Base-by-base conservation (phyloP, 2,329 filamentous ascomycete species). In the Plenodomus tracheiphilus region DNA sequence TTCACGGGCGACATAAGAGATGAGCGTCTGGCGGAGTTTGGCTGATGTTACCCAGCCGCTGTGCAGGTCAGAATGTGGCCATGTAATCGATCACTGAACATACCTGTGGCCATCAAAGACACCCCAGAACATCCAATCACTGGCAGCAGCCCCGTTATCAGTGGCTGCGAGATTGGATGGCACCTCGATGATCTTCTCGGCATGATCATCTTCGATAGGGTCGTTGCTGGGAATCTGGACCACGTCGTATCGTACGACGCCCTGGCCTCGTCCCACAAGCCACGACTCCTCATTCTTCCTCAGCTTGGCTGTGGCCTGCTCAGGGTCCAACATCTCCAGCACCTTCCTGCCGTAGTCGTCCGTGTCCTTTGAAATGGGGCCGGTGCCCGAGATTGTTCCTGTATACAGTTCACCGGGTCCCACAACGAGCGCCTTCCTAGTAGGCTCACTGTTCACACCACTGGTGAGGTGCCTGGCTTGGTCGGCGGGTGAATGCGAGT, bases 41-140 rank as follows among this genome's bases (percentile, higher is more conserved):
- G 94, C 94, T 34, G 94, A 97, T 6, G 94, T 99, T 4, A 94
- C 97, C 94, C 94, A 99, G 61, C 94, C 94, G 39, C 91, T 95
- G 61, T 47, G 13, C 20, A 28, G 2, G 36, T 39, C 48, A 61
- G 54, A 25, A 53, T 18, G 34, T 39, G n/a, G 32, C 38, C 21
- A 43, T 11, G 16, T n/a, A 18, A 4, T 16, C 19, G 19, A 16
- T 16, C 9, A 18, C 18, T 17, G 10, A 21, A 10, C 83, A 74
- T 77, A 93, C 90, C 89, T 90, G 74, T 99, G 94, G 0, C 94
- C 94, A 69, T 99, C 94, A 73, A 97, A 99, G 16, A 99, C 92
- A 49, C 92, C 94, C 94, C 95, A 99, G 73, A 99, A 99, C 91
- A 97, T 97, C 94, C 94, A 99, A 74, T 99, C 95, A 53, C 83